phyloP scores from a whole-genome alignment of 2,329 filamentous ascomycete species.

The Mycosphaerella sp. region DNA sequence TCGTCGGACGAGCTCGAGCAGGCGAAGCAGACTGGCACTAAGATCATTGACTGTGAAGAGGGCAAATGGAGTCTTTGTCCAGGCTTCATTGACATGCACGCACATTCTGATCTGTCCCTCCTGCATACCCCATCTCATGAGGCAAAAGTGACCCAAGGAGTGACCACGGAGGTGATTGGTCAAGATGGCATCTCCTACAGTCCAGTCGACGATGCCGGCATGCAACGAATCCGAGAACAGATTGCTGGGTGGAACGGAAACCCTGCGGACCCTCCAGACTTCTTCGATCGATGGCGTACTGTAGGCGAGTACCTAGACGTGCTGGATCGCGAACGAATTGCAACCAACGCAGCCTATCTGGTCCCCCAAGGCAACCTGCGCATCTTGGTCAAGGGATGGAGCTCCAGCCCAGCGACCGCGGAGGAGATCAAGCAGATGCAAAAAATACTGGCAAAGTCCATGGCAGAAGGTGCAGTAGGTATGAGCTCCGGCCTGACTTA shows the following conservation, averaged over 20 bases:
- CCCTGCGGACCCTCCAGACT: slow-evolving; percentile 21
- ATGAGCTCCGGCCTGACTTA: slow-evolving; percentile 29
- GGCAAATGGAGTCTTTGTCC: slow-evolving; percentile 27
- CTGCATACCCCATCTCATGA: slow-evolving; percentile 26
- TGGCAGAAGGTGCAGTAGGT: slow-evolving; percentile 27
- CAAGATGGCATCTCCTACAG: slow-evolving; percentile 30
- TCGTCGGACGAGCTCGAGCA: not conserved
- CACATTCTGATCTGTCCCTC: slow-evolving; percentile 29
- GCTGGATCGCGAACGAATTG: slow-evolving; percentile 23
- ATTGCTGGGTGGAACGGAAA: slow-evolving; percentile 31
- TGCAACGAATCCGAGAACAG: slow-evolving; percentile 26
- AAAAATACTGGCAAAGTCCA: slow-evolving; percentile 15
- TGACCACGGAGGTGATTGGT: slow-evolving; percentile 29
- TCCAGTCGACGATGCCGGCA: slow-evolving; percentile 23
- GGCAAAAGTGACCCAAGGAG: slow-evolving; percentile 30
- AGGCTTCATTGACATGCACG: slow-evolving; percentile 32
- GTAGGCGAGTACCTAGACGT: slow-evolving; percentile 27
- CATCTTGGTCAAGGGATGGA: slow-evolving; percentile 27
- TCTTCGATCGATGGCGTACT: slow-evolving; percentile 27
- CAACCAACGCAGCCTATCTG: slow-evolving; percentile 28
- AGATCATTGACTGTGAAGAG: slow-evolving; percentile 25
- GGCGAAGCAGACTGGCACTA: not conserved
- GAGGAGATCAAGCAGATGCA: slow-evolving; percentile 26
- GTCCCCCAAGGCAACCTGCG: slow-evolving; percentile 31
- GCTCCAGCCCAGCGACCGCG: slow-evolving; percentile 17